Conservation (phyloP, 306 rosid genomes). For the Spatholobus suberectus region DNA sequence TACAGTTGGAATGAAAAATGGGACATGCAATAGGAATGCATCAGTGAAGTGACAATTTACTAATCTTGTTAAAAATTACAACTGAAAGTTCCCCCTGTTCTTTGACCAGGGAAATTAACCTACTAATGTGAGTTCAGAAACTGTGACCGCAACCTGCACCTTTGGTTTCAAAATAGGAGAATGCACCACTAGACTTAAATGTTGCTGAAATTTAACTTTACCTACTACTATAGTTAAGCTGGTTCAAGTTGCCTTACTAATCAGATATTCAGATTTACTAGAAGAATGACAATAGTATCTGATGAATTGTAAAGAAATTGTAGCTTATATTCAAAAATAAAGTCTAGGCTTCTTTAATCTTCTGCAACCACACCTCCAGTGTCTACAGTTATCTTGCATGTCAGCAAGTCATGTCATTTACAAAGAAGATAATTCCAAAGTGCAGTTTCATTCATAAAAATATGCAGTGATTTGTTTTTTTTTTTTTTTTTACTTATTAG, state of each 20-base stretch:
- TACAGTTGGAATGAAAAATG: slow-evolving; percentile 34
- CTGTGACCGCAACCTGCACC: slow-evolving; percentile 4
- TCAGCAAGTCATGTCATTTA: background rate
- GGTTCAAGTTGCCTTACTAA: background rate
- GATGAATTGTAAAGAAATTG: background rate
- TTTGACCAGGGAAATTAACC: background rate
- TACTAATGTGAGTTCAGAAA: background rate
- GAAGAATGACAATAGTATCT: slow-evolving; percentile 25
- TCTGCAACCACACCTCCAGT: slow-evolving; percentile 29
- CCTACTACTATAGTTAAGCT: background rate
- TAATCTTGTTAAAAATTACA: slow-evolving; percentile 3
- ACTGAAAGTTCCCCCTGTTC: background rate
- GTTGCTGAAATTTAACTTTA: background rate
- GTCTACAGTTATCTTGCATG: slow-evolving; percentile 3
- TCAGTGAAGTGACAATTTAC: background rate
- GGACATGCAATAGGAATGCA: slow-evolving; percentile 23
- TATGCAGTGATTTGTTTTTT: background rate
- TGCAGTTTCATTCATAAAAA: slow-evolving; percentile 29
- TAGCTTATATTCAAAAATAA: slow-evolving; percentile 1
- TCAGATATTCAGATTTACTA: slow-evolving; percentile 9
- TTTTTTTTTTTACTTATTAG: background rate
- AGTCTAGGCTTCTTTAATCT: slow-evolving; percentile 27
- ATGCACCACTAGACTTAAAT: background rate
- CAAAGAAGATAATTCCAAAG: slow-evolving; percentile 2
- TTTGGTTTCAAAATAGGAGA: background rate